Percentiles rank a stretch among this genome's conserved stretches.
phyloP scores from a whole-genome alignment of 2,329 filamentous ascomycete genomes.

The Canariomyces notabilis region DNA sequence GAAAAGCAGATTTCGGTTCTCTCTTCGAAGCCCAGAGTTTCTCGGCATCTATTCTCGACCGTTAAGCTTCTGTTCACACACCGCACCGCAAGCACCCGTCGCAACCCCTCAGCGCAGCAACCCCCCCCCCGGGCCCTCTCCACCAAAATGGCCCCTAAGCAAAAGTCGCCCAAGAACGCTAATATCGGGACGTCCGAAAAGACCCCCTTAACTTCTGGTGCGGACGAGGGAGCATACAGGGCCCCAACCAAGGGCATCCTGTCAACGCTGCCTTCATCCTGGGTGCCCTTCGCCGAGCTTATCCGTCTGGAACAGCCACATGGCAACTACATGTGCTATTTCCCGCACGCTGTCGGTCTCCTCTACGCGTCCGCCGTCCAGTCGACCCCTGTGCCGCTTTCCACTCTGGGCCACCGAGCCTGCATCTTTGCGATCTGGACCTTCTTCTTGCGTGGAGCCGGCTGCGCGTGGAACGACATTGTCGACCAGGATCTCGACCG shows the following conservation, averaged over 20 bases:
- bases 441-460: conserved; percentile 45
- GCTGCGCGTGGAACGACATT: conserved; percentile 53
- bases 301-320: conserved; percentile 44
- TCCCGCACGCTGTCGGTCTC: conserved; percentile 27
- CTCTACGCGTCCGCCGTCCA: not conserved
- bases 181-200: too few relatives aligned
- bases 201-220: not conserved
- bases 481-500: conserved; percentile 51
- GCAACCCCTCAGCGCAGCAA: too few relatives aligned
- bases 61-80: too few relatives aligned
- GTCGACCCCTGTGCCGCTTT: not conserved
- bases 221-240: conserved; percentile 5
- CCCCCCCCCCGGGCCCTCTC: too few relatives aligned
- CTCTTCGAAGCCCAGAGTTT: too few relatives aligned
- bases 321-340: conserved; percentile 36
- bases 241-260: conserved; percentile 3
- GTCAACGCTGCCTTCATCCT: conserved; percentile 37
- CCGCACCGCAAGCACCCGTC: too few relatives aligned
- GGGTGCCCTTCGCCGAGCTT: conserved; percentile 51
- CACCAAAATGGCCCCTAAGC: too few relatives aligned
- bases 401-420: conserved; percentile 32
- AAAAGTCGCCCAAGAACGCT: not conserved
- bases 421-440: conserved; percentile 36
- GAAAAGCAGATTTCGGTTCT: too few relatives aligned
- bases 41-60: too few relatives aligned